Evolutionary conservation across 352 stramenopile genomes (phyloP).

Genomic region (Phytopythium montanum): DNA sequence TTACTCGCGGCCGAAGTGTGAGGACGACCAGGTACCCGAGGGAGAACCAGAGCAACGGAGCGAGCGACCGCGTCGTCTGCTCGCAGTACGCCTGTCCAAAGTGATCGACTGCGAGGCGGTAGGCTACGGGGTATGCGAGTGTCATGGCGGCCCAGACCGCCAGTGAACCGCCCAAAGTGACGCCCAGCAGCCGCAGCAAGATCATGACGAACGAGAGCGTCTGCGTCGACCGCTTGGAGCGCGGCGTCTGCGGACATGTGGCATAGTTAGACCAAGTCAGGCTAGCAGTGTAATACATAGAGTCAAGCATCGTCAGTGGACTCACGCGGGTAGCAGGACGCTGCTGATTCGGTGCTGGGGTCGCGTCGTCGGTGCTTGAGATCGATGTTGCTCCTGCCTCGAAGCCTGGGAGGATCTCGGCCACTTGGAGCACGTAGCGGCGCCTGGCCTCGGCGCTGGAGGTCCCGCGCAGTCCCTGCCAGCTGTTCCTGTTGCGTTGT

Average conservation of each 20-base stretch:
- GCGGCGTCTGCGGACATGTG: background rate
- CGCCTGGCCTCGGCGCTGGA: conserved; percentile 32
- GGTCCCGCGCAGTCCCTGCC: conserved; percentile 36
- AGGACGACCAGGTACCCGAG: conserved; percentile 46
- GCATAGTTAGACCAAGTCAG: background rate
- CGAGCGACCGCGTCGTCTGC: conserved; percentile 24
- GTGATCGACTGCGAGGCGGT: conserved; percentile 17
- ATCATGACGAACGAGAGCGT: conserved; percentile 11
- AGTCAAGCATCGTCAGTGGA: background rate
- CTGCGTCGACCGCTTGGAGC: background rate
- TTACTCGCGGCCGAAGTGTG: conserved; percentile 37
- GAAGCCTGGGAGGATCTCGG: conserved; percentile 45
- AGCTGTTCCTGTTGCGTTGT: conserved; percentile 40
- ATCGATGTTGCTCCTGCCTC: conserved; percentile 4
- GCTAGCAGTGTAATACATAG: background rate
- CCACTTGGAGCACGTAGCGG: conserved; percentile 49
- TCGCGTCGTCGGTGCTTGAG: background rate
- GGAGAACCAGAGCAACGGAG: conserved; percentile 53
- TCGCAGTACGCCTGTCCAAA: conserved; percentile 24
- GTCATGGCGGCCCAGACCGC: conserved; percentile 12
- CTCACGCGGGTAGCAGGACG: background rate
- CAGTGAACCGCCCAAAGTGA: background rate
- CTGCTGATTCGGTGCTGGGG: background rate
- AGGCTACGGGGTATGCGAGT: conserved; percentile 20
- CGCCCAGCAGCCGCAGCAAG: conserved; percentile 14